Percentiles rank a stretch among this genome's conserved stretches.
These are phyloP conservation scores for Tricholoma sp. DNA, from an alignment of 768 basidiomycete species.

Conservation along the genomic window DNA sequence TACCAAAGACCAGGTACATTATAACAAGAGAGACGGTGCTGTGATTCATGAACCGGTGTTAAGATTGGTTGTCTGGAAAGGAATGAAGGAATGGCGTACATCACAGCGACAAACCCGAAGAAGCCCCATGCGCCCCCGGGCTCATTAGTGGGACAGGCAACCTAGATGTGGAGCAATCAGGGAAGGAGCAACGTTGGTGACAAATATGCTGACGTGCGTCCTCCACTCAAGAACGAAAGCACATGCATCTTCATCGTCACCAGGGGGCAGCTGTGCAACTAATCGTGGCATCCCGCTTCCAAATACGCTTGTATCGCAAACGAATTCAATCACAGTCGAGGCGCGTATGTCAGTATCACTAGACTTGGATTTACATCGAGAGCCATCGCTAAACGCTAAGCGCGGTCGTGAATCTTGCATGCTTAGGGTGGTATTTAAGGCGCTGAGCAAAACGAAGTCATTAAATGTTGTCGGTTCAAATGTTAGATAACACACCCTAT, in stretches of 20 bases:
- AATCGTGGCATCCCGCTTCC: constrained; percentile 50
- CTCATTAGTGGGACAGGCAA: constrained; percentile 69
- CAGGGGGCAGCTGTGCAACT: constrained; percentile 63
- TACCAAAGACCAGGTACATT: constrained; percentile 63
- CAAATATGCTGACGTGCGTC: constrained; percentile 54
- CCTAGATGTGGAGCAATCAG: constrained; percentile 28
- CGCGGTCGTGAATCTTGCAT: constrained; percentile 49
- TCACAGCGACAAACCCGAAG: constrained; percentile 49
- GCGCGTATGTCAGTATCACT: constrained; percentile 38
- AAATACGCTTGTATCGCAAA: constrained; percentile 66
- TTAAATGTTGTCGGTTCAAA: background rate
- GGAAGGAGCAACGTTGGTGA: background rate
- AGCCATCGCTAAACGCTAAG: constrained; percentile 57
- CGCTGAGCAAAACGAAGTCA: constrained; percentile 26
- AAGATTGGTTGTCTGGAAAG: background rate
- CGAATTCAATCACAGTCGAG: constrained; percentile 69
- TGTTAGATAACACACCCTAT: constrained; percentile 50
- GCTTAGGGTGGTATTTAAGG: constrained; percentile 59
- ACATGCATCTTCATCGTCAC: constrained; percentile 61
- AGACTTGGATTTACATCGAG: constrained; percentile 48
- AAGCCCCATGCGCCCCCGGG: constrained; percentile 45
- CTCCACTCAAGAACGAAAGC: constrained; percentile 82
- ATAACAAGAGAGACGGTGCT: constrained; percentile 56
- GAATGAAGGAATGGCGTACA: constrained; percentile 40
- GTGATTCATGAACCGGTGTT: background rate